These are phyloP conservation scores for Sorghum bicolor DNA, from an alignment of 176 grass and related monocot species.

Conservation along the genomic window DNA sequence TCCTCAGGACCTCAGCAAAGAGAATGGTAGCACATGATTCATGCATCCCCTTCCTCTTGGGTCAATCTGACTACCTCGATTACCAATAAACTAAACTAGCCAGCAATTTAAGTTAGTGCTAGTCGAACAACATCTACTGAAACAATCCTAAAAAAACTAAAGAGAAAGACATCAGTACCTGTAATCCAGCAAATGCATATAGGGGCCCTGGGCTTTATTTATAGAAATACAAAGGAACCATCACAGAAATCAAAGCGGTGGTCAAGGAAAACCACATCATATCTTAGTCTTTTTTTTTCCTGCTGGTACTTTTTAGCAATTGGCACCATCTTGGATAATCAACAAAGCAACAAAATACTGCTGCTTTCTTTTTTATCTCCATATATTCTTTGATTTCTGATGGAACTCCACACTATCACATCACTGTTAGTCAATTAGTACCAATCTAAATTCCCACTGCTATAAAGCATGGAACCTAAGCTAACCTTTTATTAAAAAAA, in stretches of 20 bases:
- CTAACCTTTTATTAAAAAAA: not conserved
- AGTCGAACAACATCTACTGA: not conserved
- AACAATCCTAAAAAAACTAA: not conserved
- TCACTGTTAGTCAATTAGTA: not conserved
- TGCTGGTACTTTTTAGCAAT: not conserved
- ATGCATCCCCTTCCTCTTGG: not conserved
- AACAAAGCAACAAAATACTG: not conserved
- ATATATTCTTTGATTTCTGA: not conserved
- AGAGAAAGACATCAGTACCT: not conserved
- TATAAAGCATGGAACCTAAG: not conserved
- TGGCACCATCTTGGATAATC: not conserved
- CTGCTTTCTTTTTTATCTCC: not conserved
- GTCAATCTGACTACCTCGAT: not conserved
- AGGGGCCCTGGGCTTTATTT: not conserved
- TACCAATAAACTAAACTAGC: not conserved
- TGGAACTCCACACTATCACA: not conserved
- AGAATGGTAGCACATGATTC: not conserved
- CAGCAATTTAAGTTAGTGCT: not conserved
- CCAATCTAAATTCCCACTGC: not conserved
- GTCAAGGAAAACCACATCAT: not conserved
- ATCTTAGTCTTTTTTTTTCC: not conserved
- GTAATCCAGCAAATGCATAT: not conserved
- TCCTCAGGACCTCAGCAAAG: not conserved
- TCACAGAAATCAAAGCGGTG: not conserved
- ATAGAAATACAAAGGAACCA: not conserved